Evolutionary conservation across 257 asterid genomes (phyloP), one percentile per base, ranked within the genome.

Genomic region (Nicotiana noctiflora): DNA sequence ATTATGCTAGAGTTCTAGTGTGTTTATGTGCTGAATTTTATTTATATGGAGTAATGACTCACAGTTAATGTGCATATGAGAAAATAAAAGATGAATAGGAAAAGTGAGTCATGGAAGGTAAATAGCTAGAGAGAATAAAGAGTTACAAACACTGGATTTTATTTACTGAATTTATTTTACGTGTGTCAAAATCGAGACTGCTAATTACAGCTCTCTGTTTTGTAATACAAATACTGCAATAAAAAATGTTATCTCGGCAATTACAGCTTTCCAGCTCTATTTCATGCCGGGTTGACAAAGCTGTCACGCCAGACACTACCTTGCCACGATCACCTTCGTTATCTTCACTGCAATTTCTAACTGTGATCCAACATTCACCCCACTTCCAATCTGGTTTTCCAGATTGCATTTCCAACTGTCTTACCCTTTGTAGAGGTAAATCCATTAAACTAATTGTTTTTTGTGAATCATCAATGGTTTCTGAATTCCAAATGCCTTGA

Each of bases 401-500:
- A 27, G 91, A 83, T 72, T 81, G 29, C 56, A 51, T 32, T 0
- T 53, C 25, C 84, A 88, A 60, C 2, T 37, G 52, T 53, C 53
- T 82, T n/a, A 91, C 29, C 83, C 90, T 87, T 53, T 80, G 74
- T 18, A 13, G 17, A 4, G 85, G 75, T 32, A 49, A 65, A 84
- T 51, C 29, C 74, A 29, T 25, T n/a, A 81, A 27, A 21, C 21
- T 21, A 44, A 19, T 76, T 34, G 70, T 79, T 40, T 32, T 34
- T 8, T 32, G 77, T 14, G 55, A 66, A 8, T 66, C 19, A 70
- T 23, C 51, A 10, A 44, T 0, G 51, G 31, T 67, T 10, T 83
- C 78, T 3, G 93, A 89, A 68, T 88, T 87, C 97, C 97, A 91
- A 56, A 92, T 76, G 9, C 87, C 91, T 8, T 80, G 90, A 87